A percentile compares a stretch with the other conserved stretches of the same genome.
phyloP scores from a whole-genome alignment of 2,329 filamentous ascomycete genomes.

The Aspergillus floridensis region DNA sequence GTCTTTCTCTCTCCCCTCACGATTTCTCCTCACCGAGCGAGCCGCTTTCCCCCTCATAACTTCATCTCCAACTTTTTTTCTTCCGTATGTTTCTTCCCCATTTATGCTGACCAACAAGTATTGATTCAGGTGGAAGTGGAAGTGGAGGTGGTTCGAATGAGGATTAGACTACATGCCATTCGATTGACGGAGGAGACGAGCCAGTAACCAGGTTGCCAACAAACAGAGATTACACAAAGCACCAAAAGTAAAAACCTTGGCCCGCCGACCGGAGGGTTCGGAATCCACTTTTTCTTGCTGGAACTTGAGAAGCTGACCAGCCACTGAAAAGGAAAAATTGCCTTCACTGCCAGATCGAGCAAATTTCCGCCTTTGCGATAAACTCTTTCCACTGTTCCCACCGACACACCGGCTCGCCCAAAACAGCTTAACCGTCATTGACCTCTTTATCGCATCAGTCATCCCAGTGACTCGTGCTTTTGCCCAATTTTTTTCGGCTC shows the following conservation, averaged over 20 bases:
- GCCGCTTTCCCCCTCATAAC: slow-evolving; percentile 15
- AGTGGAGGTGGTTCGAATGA: not conserved
- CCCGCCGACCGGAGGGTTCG: not conserved
- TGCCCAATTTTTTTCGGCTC: slow-evolving; percentile 12
- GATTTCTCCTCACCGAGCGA: slow-evolving; percentile 17
- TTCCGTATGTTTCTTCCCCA: not conserved
- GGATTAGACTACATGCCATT: not conserved
- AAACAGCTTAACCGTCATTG: slow-evolving; percentile 28
- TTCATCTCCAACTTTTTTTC: not conserved
- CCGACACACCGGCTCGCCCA: slow-evolving; percentile 37
- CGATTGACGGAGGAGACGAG: not conserved
- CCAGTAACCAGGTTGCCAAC: not conserved
- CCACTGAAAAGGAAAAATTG: not conserved
- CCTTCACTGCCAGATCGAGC: slow-evolving; percentile 7
- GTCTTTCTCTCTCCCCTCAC: slow-evolving; percentile 7
- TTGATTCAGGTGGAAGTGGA: not conserved
- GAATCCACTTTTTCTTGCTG: not conserved
- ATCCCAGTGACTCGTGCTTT: slow-evolving; percentile 9
- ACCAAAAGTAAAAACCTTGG: not conserved
- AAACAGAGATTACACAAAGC: not conserved
- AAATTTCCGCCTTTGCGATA: slow-evolving; percentile 8
- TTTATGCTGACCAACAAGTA: not conserved
- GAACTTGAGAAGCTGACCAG: not conserved
- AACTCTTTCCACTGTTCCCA: not conserved
- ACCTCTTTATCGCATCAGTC: slow-evolving; percentile 10